These are phyloP conservation scores for Dictyostelium discoideum DNA, from an alignment of 78 protist species.

Conservation along the genomic window DNA sequence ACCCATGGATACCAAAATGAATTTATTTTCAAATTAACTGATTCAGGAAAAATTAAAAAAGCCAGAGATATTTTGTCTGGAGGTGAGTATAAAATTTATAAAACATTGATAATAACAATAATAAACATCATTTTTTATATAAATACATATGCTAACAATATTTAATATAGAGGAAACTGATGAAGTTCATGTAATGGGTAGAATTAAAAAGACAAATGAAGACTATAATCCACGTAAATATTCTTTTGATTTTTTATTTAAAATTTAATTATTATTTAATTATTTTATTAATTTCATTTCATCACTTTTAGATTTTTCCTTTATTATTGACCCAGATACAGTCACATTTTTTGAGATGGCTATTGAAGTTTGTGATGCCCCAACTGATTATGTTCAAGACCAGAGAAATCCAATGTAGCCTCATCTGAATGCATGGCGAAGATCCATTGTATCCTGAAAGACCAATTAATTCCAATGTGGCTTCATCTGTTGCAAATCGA, in stretches of 20 bases:
- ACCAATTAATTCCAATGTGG: no score
- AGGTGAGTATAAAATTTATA: no score
- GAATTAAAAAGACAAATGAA: neutral
- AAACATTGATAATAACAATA: no score
- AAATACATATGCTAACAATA: no score
- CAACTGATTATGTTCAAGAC: neutral
- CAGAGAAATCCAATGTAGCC: no score
- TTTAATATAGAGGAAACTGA: no score
- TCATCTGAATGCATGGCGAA: no score
- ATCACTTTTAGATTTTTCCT: neutral
- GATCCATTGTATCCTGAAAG: no score
- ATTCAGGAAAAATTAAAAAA: neutral
- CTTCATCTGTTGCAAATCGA: no score
- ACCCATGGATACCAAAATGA: neutral
- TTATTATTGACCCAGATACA: neutral
- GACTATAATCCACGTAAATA: neutral
- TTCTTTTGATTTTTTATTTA: no score
- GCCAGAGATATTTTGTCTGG: neutral
- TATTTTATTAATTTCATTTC: neutral
- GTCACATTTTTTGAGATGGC: slow-evolving; percentile 21
- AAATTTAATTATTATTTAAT: no score
- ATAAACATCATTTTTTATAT: no score
- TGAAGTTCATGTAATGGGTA: slow-evolving; percentile 1
- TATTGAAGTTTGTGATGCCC: slow-evolving; percentile 40
- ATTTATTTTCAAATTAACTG: neutral